Evolutionary conservation across 305 asterid genomes (phyloP), one percentile per base, ranked within the genome.

Genomic region (Petunia hybrid): DNA sequence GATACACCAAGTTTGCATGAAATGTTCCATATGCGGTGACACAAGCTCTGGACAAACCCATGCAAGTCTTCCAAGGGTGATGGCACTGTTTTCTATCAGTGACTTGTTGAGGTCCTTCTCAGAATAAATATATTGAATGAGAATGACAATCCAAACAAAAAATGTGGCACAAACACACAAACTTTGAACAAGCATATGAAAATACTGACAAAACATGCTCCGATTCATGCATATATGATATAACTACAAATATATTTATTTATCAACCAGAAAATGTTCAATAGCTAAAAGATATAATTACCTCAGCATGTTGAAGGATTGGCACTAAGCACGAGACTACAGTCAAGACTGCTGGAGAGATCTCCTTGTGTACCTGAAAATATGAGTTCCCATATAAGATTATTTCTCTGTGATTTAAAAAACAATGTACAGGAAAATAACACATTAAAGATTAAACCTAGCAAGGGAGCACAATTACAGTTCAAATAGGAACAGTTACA

Each of bases 1-100:
- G 76, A 89, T 81, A 83, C 99, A 97, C 99, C 99, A 97, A n/a
- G 95, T 67, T 89, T 92, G 97, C 99, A 97, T 90, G 89, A 97
- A 97, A 91, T 97, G 99, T 89, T 93, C 99, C 99, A 97, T 90
- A 85, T 93, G 99, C 13, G 97, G 99, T 70, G 99, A 87, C 78
- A 97, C 99, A 78, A 95, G 90, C 87, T 97, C 99, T 5, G 99
- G 99, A 81, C 97, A 95, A 78, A 92, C 98, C 98, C 96, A 95
- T 51, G 97, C 99, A 82, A 97, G 95, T 82, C 99, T 90, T 77
- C 99, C 99, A 51, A 96, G 92, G 16, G 98, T 93, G 85, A 96
- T 96, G 80, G 98, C 99, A 71, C 97, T 90, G 86, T 96, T 96
- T 89, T 96, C 99, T 81, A 94, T 81, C 65, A 96, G 94, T 70